phyloP scores from a whole-genome alignment of 805 yeast species.

The Starmerella apis region DNA sequence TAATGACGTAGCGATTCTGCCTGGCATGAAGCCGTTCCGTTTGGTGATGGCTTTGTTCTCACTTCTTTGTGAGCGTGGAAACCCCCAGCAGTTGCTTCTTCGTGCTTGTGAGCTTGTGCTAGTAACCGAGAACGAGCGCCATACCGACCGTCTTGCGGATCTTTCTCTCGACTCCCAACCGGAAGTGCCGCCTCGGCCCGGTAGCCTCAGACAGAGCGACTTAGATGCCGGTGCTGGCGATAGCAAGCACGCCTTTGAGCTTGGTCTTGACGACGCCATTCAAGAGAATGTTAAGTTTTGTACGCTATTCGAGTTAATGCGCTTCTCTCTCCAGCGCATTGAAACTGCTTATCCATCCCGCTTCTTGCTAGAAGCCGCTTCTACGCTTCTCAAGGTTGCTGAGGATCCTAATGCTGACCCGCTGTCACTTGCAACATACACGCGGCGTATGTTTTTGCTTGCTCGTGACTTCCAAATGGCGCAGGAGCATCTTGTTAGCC shows the following conservation, averaged over 20 bases:
- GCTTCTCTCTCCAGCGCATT: constrained; percentile 48
- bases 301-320: constrained; percentile 54
- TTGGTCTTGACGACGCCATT: constrained; percentile 11
- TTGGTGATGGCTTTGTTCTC: constrained; percentile 40
- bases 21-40: constrained; percentile 33
- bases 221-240: constrained; percentile 10
- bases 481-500: constrained; percentile 28
- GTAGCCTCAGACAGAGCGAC: constrained; percentile 8
- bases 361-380: constrained; percentile 57
- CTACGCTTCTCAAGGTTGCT: constrained; percentile 47
- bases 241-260: constrained; percentile 16
- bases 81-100: constrained; percentile 69
- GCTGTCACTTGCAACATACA: constrained; percentile 36
- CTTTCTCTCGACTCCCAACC: constrained; percentile 29
- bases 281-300: constrained; percentile 44
- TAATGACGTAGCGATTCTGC: constrained; percentile 21
- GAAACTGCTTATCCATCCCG: constrained; percentile 67
- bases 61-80: constrained; percentile 55
- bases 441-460: constrained; percentile 50
- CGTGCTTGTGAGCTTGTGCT: constrained; percentile 56
- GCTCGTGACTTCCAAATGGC: constrained; percentile 44
- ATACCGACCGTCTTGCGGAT: constrained; percentile 22
- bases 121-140: constrained; percentile 15
- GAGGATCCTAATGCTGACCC: constrained; percentile 34
- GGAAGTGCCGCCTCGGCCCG: constrained; percentile 22